These are phyloP conservation scores for Diospyros lotus DNA, from an alignment of 148 eudicot genomes.

Conservation along the genomic window DNA sequence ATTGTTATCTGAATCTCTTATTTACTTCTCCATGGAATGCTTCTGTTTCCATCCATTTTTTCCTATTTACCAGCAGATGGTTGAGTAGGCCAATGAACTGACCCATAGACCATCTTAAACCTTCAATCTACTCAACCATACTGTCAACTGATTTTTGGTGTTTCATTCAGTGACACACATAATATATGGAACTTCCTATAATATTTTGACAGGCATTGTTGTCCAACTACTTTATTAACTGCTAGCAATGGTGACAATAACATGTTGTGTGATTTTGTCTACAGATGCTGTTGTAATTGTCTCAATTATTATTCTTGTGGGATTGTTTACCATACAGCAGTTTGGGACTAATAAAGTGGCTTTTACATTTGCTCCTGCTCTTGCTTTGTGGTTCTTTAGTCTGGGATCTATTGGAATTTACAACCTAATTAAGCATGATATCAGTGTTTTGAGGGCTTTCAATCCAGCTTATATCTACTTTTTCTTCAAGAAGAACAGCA, in stretches of 20 bases:
- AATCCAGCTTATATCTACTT: constrained; percentile 81
- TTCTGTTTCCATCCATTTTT: not conserved
- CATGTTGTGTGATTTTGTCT: not conserved
- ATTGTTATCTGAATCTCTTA: not conserved
- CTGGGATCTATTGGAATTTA: constrained; percentile 77
- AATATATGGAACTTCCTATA: not conserved
- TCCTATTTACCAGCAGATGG: not conserved
- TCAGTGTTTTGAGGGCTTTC: constrained; percentile 68
- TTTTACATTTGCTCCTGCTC: constrained; percentile 85
- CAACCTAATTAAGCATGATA: constrained; percentile 56
- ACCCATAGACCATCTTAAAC: not conserved
- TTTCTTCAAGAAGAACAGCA: constrained; percentile 72
- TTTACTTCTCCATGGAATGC: not conserved
- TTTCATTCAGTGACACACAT: not conserved
- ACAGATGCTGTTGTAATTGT: constrained; percentile 76
- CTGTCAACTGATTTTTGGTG: not conserved
- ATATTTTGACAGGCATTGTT: not conserved
- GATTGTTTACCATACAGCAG: constrained; percentile 82
- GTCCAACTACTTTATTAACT: not conserved
- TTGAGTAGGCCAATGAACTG: constrained; percentile 2
- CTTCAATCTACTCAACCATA: not conserved
- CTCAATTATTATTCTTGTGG: constrained; percentile 78
- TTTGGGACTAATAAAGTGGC: constrained; percentile 98
- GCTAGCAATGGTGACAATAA: not conserved
- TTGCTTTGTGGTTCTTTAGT: constrained; percentile 89